A percentile compares a stretch with the other conserved stretches of the same genome.
These are phyloP conservation scores for Botrytis hyacinthi DNA, from an alignment of 2,329 filamentous ascomycete genomes.

Conservation along the genomic window DNA sequence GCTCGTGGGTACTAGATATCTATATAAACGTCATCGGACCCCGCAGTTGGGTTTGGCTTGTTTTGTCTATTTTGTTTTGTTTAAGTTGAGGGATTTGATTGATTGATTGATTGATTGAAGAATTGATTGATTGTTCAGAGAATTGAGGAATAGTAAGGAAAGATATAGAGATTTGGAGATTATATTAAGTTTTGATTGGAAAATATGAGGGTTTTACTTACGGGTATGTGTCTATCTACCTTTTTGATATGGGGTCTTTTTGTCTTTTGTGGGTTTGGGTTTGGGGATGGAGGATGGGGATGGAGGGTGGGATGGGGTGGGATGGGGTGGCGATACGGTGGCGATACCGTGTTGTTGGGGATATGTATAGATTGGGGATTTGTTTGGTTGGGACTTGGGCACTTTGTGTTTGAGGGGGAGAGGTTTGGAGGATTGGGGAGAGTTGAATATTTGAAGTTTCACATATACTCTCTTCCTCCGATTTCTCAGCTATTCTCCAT, in stretches of 20 bases:
- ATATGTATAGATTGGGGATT: not conserved
- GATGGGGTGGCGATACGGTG: not conserved
- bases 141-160: too few relatives aligned
- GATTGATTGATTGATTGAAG: not conserved
- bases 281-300: not conserved
- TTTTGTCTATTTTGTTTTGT: not conserved
- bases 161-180: too few relatives aligned
- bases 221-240: not conserved
- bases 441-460: not conserved
- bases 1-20: not conserved
- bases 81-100: not conserved
- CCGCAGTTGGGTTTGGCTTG: not conserved
- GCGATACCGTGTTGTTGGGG: not conserved
- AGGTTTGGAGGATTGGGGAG: not conserved
- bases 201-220: slow-evolving; percentile 15
- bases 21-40: not conserved
- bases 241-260: not conserved
- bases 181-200: not conserved
- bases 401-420: not conserved
- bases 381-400: not conserved
- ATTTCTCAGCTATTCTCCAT: not conserved
- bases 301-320: not conserved
- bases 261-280: not conserved
- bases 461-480: not conserved
- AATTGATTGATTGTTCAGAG: not conserved